Evolutionary conservation across 2,329 filamentous ascomycete species (phyloP).

Genomic region (Paramyrothecium sp.): DNA sequence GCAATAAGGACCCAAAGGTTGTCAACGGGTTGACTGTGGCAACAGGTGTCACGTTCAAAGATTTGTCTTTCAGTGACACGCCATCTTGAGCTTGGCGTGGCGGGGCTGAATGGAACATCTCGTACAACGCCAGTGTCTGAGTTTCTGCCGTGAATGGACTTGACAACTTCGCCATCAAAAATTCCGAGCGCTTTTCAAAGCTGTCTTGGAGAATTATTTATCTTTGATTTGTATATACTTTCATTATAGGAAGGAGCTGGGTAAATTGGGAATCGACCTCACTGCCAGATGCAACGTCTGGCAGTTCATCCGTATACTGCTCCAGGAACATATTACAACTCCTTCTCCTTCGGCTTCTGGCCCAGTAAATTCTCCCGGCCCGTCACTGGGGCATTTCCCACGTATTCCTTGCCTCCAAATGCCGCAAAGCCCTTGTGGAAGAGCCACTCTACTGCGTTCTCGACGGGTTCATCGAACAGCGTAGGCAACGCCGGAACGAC

Average conservation of each 20-base stretch:
- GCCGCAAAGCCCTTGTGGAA: conserved; percentile 81
- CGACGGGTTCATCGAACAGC: conserved; percentile 89
- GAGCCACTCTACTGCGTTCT: conserved; percentile 83
- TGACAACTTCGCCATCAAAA: too few relatives aligned
- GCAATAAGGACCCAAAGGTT: neutral
- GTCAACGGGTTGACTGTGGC: neutral
- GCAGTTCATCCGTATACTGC: neutral
- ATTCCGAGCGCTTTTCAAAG: too few relatives aligned
- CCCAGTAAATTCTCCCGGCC: conserved; percentile 44
- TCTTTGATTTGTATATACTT: neutral
- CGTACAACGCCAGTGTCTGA: neutral
- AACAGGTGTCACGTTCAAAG: neutral
- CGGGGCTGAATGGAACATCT: neutral
- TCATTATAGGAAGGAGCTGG: conserved; percentile 1
- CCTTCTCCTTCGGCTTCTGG: conserved; percentile 45
- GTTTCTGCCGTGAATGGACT: neutral
- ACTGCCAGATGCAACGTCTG: neutral
- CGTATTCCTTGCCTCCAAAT: conserved; percentile 62
- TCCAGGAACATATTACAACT: conserved; percentile 28
- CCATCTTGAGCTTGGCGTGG: neutral
- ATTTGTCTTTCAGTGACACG: too few relatives aligned
- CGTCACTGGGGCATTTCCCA: conserved; percentile 53
- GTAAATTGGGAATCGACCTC: neutral
- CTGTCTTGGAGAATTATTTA: too few relatives aligned
- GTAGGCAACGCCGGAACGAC: conserved; percentile 81